These are phyloP conservation scores for Moricandia moricandioides DNA, from an alignment of 345 rosid species.

Conservation along the genomic window DNA sequence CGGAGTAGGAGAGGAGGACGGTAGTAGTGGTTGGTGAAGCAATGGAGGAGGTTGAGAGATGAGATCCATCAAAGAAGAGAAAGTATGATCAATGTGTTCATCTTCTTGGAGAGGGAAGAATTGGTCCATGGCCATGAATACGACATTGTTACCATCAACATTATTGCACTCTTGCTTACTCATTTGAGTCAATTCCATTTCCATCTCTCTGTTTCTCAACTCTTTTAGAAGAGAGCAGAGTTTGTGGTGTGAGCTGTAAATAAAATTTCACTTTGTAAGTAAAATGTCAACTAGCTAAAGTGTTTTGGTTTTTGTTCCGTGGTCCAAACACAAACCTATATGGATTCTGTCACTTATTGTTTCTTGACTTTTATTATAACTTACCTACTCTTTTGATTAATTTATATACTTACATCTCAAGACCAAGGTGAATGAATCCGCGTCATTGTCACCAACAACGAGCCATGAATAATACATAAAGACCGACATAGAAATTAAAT, in stretches of 20 bases:
- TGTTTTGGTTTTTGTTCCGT: not conserved
- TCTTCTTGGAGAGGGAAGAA: slow-evolving; percentile 30
- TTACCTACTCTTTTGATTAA: slow-evolving; percentile 4
- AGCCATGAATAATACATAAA: not conserved
- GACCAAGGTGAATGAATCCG: slow-evolving; percentile 10
- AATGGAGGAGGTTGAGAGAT: slow-evolving; percentile 39
- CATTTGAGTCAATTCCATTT: not conserved
- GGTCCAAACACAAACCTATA: slow-evolving; percentile 15
- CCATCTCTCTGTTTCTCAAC: not conserved
- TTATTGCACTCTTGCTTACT: slow-evolving; percentile 11
- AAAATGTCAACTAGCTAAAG: not conserved
- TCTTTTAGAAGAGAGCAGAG: not conserved
- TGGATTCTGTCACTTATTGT: not conserved
- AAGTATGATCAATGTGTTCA: slow-evolving; percentile 2
- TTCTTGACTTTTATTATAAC: not conserved
- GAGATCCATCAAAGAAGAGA: slow-evolving; percentile 36
- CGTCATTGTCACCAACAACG: not conserved
- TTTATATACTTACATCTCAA: not conserved
- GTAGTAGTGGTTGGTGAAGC: slow-evolving; percentile 41
- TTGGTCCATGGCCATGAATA: slow-evolving; percentile 17
- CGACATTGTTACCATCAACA: not conserved
- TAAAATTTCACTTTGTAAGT: not conserved
- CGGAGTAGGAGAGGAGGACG: slow-evolving; percentile 29
- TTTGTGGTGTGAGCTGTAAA: slow-evolving; percentile 10
- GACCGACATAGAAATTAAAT: not conserved